phyloP scores from a whole-genome alignment of 257 asterid species.

The Thymus quinquecostatus region DNA sequence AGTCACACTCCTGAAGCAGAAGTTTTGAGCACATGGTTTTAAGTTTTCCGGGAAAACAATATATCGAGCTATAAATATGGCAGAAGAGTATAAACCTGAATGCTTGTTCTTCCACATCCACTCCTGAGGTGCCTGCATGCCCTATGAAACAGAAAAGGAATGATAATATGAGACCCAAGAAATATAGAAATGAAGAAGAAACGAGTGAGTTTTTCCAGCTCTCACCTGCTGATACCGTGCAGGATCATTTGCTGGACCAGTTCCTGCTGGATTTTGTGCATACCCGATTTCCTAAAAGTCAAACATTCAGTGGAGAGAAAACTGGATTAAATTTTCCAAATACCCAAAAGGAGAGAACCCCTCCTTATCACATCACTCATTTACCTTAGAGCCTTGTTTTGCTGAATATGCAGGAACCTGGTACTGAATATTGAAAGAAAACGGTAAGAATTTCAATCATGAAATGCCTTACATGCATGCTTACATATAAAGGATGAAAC shows the following conservation, averaged over 20 bases:
- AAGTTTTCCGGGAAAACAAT: not conserved
- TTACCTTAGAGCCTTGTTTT: constrained; percentile 63
- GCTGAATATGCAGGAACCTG: constrained; percentile 61
- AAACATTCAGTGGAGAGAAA: not conserved
- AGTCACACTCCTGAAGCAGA: constrained; percentile 39
- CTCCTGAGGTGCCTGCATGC: constrained; percentile 57
- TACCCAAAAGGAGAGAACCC: not conserved
- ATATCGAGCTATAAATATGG: not conserved
- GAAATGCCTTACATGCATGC: not conserved
- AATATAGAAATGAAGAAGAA: constrained; percentile 7
- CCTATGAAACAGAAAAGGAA: constrained; percentile 31
- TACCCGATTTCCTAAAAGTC: constrained; percentile 57
- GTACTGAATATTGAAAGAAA: constrained; percentile 51
- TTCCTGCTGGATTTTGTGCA: constrained; percentile 45
- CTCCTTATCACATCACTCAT: not conserved
- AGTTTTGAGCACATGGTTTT: not conserved
- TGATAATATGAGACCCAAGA: not conserved
- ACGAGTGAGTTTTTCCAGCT: constrained; percentile 14
- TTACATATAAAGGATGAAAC: not conserved
- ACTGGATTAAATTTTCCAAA: constrained; percentile 11
- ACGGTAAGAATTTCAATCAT: constrained; percentile 19
- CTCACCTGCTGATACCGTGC: constrained; percentile 69
- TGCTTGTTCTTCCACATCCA: constrained; percentile 67
- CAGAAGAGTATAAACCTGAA: constrained; percentile 36
- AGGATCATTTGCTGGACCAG: constrained; percentile 51